Base-by-base conservation (phyloP, 2,329 filamentous ascomycete species). In the Penicillium janthinellum region DNA sequence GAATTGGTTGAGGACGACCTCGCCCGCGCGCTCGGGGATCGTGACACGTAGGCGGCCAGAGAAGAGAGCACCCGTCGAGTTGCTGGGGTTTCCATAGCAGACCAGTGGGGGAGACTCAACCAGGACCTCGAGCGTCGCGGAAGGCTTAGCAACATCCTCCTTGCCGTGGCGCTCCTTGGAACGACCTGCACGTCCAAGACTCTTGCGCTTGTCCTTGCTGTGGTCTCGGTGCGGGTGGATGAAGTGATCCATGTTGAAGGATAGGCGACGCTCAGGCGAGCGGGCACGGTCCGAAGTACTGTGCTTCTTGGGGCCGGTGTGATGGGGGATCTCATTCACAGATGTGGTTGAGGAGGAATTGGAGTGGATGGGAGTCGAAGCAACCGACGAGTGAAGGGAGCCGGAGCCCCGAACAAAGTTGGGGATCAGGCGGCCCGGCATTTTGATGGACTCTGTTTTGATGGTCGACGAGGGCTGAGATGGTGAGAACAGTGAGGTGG, bases 91-190 rank as follows among this genome's bases (percentile, higher is more conserved):
- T 63, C 92, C 92, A 71, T 95, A 91, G 78, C 96, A 89, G 48
- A 97, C 86, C 17, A 94, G 83, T 2, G 93, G 93, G 1, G 92
- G 92, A 12, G 91, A 96, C 80, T 97, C 93, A 64, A 97, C 89
- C 67, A 83, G 75, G 69, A 89, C 81, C 59, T 84, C 80, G 64
- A 89, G 76, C 63, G 80, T 83, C 53, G 84, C 82, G 2, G 81
- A 75, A 51, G 79, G 76, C 38, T 72, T 67, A 7, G 76, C 70
- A 34, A 60, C 52, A n/a, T 68, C 58, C 1, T 74, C 72, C 49
- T 70, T 70, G 25, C 53, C 58, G 14, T 67, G 54, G 20, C 74
- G 74, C 34, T 78, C 76, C 66, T 77, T 77, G 1, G 76, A 77
- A 49, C 75, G 72, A 22, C 70, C 69, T 0, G 70, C 65, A 6